phyloP scores from a whole-genome alignment of 495 filamentous ascomycete genomes.

The Neurospora sp. region DNA sequence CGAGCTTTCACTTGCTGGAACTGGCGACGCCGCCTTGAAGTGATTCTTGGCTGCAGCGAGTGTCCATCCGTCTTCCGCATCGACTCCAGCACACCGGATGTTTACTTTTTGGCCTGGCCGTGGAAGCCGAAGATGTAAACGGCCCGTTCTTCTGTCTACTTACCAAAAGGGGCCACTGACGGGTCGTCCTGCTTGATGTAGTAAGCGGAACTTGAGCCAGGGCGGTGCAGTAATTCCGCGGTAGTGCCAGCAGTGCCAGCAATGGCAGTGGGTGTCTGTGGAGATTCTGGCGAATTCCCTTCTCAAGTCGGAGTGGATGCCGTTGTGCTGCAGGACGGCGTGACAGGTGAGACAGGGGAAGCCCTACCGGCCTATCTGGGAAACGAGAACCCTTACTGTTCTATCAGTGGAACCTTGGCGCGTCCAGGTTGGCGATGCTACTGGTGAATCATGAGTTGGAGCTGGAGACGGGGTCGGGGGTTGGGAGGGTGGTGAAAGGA shows the following conservation, averaged over 20 bases:
- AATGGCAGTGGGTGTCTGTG: neutral
- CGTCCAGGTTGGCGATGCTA: neutral
- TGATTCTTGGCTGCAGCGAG: neutral
- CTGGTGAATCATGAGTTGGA: neutral
- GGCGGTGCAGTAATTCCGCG: neutral
- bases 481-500: neutral
- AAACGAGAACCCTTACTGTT: neutral
- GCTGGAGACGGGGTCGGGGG: neutral
- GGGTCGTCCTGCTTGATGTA: neutral
- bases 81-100: conserved; percentile 1
- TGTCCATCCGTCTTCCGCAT: neutral
- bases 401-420: neutral
- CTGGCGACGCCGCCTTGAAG: neutral
- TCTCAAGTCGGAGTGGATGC: neutral
- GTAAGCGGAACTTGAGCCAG: neutral
- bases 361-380: neutral
- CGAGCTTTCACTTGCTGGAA: neutral
- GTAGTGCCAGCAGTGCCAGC: neutral
- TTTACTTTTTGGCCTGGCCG: conserved; percentile 4
- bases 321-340: neutral
- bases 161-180: neutral
- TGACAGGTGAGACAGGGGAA: neutral
- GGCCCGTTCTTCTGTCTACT: neutral
- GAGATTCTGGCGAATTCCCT: neutral
- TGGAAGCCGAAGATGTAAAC: conserved; percentile 2